Percentiles rank a stretch among this genome's conserved stretches.
Evolutionary conservation across 2,329 filamentous ascomycete genomes (phyloP).

Genomic region (Thielaviopsis populi): DNA sequence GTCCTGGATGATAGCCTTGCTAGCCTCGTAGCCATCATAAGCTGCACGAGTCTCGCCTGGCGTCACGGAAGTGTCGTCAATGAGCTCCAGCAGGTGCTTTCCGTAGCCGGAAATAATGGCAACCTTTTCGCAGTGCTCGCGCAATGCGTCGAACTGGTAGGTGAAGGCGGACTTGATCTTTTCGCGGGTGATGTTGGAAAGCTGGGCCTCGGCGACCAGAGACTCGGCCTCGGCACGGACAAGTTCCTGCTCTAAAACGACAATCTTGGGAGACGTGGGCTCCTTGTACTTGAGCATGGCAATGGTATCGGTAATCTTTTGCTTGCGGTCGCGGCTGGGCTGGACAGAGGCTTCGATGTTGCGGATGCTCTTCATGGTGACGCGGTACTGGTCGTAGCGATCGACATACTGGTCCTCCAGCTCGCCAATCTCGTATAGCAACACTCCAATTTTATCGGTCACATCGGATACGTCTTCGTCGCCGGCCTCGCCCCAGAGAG

Average conservation of each 20-base stretch:
- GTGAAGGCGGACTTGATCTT: slow-evolving; percentile 97
- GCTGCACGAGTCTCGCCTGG: slow-evolving; percentile 90
- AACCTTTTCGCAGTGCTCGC: slow-evolving; percentile 95
- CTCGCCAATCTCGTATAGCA: slow-evolving; percentile 97
- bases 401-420: slow-evolving; percentile 97
- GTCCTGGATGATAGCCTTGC: slow-evolving; percentile 98
- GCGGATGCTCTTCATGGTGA: slow-evolving; percentile 97
- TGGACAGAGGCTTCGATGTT: slow-evolving; percentile 99
- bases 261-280: slow-evolving; percentile 92
- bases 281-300: slow-evolving; percentile 99
- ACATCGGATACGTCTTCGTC: slow-evolving; percentile 98
- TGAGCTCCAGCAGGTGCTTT: slow-evolving; percentile 92
- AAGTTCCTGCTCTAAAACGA: slow-evolving; percentile 94
- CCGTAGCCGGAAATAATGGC: slow-evolving; percentile 96
- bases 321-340: slow-evolving; percentile 97
- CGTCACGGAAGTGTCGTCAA: slow-evolving; percentile 93
- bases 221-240: slow-evolving; percentile 97
- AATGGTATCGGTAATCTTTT: slow-evolving; percentile 98
- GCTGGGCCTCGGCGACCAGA: slow-evolving; percentile 92
- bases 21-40: slow-evolving; percentile 96
- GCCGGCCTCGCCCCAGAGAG: slow-evolving; percentile 87
- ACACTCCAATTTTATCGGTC: slow-evolving; percentile 93
- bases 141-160: slow-evolving; percentile 94
- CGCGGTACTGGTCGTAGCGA: slow-evolving; percentile 96
- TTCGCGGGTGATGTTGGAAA: slow-evolving; percentile 98